Percentiles rank a stretch among this genome's conserved stretches.
Conservation (phyloP, 2,329 filamentous ascomycete genomes). For the Chaetomium olivaceum region DNA sequence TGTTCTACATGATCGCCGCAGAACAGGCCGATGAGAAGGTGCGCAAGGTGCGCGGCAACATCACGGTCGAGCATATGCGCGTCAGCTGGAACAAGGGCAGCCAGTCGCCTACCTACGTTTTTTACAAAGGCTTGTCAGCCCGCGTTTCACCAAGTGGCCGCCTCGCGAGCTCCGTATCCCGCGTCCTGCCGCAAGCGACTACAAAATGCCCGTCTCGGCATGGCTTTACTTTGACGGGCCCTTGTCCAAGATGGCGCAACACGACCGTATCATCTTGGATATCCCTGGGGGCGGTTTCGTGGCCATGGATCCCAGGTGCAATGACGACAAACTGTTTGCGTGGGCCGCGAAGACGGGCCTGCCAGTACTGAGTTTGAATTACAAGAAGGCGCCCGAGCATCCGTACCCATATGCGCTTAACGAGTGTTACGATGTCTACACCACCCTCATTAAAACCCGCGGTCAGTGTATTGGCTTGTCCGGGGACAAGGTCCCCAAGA, state of each 20-base stretch:
- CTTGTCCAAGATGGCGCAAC: conserved; percentile 71
- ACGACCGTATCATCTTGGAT: conserved; percentile 80
- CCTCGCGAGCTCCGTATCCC: conserved; percentile 84
- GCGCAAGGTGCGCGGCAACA: conserved; percentile 77
- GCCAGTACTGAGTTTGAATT: conserved; percentile 90
- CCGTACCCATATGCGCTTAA: conserved; percentile 85
- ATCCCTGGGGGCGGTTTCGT: conserved; percentile 94
- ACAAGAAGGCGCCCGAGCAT: conserved; percentile 81
- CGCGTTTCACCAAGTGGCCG: conserved; percentile 76
- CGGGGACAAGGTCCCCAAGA: conserved; percentile 62
- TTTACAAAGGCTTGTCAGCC: conserved; percentile 71
- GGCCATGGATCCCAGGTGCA: conserved; percentile 91
- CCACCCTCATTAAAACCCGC: conserved; percentile 68
- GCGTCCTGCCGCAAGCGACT: conserved; percentile 75
- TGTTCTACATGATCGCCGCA: conserved; percentile 89
- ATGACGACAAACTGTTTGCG: conserved; percentile 89
- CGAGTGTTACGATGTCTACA: conserved; percentile 85
- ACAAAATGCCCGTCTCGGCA: conserved; percentile 76
- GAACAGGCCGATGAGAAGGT: conserved; percentile 97
- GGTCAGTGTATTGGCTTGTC: conserved; percentile 76
- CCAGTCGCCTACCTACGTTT: conserved; percentile 72
- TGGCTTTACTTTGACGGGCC: conserved; percentile 97
- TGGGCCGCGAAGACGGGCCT: conserved; percentile 89
- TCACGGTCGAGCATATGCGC: conserved; percentile 88
- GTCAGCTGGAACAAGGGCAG: conserved; percentile 95